Conservation (phyloP, 805 yeast species). For the Aciculoconidium aculeatum region DNA sequence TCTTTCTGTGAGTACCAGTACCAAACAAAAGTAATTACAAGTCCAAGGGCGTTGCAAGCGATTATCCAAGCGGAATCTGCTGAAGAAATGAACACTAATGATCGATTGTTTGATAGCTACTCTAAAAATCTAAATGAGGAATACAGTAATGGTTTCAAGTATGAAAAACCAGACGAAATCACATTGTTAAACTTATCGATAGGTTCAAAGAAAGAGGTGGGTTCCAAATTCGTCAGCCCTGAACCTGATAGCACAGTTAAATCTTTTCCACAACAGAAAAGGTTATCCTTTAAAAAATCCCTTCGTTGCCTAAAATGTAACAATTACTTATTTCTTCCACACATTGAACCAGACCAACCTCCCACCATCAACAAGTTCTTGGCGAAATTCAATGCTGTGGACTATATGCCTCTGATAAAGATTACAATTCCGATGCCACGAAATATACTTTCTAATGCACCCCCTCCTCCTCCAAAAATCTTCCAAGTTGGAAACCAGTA, state of each 20-base stretch:
- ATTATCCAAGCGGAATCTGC: constrained; percentile 21
- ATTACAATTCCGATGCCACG: constrained; percentile 12
- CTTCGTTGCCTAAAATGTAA: constrained; percentile 26
- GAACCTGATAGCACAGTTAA: no score
- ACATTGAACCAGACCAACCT: constrained; percentile 19
- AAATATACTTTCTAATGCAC: constrained; percentile 4
- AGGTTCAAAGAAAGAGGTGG: constrained; percentile 5
- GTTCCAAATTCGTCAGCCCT: background rate
- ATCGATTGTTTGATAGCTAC: no score
- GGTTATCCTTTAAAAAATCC: constrained; percentile 19
- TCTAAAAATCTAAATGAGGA: no score
- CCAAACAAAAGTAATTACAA: constrained; percentile 29
- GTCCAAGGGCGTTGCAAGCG: constrained; percentile 34
- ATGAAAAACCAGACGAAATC: background rate
- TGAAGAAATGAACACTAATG: no score
- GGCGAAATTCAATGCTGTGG: constrained; percentile 28
- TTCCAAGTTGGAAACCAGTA: constrained; percentile 10
- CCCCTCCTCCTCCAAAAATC: constrained; percentile 5
- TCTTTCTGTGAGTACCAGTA: constrained; percentile 28
- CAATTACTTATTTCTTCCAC: constrained; percentile 20
- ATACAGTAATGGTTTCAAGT: background rate
- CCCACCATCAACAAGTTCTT: constrained; percentile 19
- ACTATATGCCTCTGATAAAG: constrained; percentile 25
- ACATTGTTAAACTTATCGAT: constrained; percentile 7
- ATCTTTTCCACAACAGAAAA: constrained; percentile 4